Conservation (phyloP, 2,329 filamentous ascomycete species). For the Clarireedia sp. region DNA sequence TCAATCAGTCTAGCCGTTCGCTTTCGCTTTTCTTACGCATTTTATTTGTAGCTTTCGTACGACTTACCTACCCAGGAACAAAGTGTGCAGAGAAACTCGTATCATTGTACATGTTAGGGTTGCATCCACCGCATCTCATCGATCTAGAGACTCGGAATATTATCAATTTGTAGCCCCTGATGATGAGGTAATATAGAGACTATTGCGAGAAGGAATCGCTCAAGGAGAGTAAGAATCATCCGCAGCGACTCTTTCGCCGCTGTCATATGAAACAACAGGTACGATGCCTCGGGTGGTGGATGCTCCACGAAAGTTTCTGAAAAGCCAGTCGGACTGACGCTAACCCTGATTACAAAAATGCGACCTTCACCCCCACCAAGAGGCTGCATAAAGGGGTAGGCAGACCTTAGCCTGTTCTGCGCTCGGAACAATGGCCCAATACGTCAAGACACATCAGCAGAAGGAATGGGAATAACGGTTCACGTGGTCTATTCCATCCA, state of each 20-base stretch:
- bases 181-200: not conserved
- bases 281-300: not conserved
- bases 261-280: constrained; percentile 2
- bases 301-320: constrained; percentile 3
- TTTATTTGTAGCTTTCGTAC: too few species aligned
- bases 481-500: constrained; percentile 1
- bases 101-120: not conserved
- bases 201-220: not conserved
- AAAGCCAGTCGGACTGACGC: not conserved
- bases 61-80: too few species aligned
- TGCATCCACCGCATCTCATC: too few species aligned
- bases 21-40: too few species aligned
- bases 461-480: not conserved
- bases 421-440: constrained; percentile 1
- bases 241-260: not conserved
- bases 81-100: not conserved
- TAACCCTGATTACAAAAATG: not conserved
- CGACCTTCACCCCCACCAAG: not conserved
- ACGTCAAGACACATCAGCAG: constrained; percentile 2
- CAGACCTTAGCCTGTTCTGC: constrained; percentile 1
- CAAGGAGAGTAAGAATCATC: not conserved
- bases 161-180: not conserved
- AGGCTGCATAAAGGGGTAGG: constrained; percentile 9
- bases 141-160: not conserved
- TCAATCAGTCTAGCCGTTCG: not conserved